Conservation (phyloP, 1,284 basidiomycete species). For the Bondarzewia mesenterica region DNA sequence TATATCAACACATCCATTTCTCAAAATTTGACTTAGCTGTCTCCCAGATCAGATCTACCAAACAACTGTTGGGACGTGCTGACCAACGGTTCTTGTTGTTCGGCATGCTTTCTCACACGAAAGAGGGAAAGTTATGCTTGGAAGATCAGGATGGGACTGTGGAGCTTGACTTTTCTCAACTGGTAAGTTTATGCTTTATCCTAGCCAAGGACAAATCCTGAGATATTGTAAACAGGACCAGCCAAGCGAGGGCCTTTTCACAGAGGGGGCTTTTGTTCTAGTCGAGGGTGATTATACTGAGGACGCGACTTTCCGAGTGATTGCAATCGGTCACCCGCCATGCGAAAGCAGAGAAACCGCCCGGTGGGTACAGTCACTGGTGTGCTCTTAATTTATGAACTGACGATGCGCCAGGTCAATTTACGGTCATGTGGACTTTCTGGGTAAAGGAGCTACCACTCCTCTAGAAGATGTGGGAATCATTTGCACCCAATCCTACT, state of each 20-base stretch:
- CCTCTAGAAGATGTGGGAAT: slow-evolving; percentile 81
- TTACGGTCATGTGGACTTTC: slow-evolving; percentile 92
- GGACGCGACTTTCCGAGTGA: slow-evolving; percentile 81
- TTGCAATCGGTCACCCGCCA: slow-evolving; percentile 96
- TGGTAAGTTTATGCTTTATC: slow-evolving; percentile 48
- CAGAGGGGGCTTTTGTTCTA: slow-evolving; percentile 91
- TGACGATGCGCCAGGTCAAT: slow-evolving; percentile 50
- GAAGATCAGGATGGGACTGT: slow-evolving; percentile 94
- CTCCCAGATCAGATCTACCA: slow-evolving; percentile 84
- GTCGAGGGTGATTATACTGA: slow-evolving; percentile 96
- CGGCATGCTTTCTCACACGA: slow-evolving; percentile 86
- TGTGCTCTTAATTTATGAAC: neutral
- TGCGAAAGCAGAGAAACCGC: slow-evolving; percentile 82
- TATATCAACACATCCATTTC: slow-evolving; percentile 1
- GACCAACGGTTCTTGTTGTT: slow-evolving; percentile 90
- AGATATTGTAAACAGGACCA: slow-evolving; percentile 51
- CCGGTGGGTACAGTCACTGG: slow-evolving; percentile 43
- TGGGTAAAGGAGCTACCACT: slow-evolving; percentile 88
- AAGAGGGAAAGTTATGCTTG: slow-evolving; percentile 84
- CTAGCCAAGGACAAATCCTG: slow-evolving; percentile 3
- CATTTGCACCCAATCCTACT: slow-evolving; percentile 1
- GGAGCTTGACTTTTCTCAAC: slow-evolving; percentile 80
- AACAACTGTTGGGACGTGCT: slow-evolving; percentile 89
- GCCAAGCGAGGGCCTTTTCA: slow-evolving; percentile 94
- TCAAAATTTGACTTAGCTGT: slow-evolving; percentile 4